Percentiles rank a stretch among this genome's conserved stretches.
Conservation (phyloP, 495 filamentous ascomycete genomes). For the Hypomontagnella submonticulosa region DNA sequence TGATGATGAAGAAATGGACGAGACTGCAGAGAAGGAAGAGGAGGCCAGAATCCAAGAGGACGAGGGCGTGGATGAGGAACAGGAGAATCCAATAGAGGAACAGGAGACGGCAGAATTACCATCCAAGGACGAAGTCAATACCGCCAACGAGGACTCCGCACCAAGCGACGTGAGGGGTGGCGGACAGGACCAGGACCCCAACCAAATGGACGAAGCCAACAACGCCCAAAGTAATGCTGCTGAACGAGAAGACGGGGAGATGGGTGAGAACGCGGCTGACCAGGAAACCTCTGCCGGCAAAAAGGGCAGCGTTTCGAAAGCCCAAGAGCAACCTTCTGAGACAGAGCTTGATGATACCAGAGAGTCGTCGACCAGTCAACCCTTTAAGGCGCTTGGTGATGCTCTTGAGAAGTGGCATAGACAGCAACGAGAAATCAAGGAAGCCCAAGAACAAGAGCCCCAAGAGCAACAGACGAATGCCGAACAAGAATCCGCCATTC, state of each 20-base stretch:
- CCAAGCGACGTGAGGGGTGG: slow-evolving; percentile 72
- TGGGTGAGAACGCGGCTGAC: slow-evolving; percentile 60
- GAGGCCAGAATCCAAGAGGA: slow-evolving; percentile 60
- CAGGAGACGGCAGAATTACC: slow-evolving; percentile 49
- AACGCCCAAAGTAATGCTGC: slow-evolving; percentile 56
- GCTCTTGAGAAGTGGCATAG: slow-evolving; percentile 93
- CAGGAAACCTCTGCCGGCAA: slow-evolving; percentile 61
- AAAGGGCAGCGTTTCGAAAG: slow-evolving; percentile 59
- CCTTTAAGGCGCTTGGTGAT: slow-evolving; percentile 94
- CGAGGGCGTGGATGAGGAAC: slow-evolving; percentile 51
- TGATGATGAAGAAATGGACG: slow-evolving; percentile 47
- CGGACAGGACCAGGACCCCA: slow-evolving; percentile 66
- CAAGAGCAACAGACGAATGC: slow-evolving; percentile 57
- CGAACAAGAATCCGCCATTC: slow-evolving; percentile 68
- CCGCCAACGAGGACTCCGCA: slow-evolving; percentile 71
- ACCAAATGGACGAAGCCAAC: slow-evolving; percentile 56
- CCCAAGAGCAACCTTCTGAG: slow-evolving; percentile 66
- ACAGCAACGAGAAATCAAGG: slow-evolving; percentile 79
- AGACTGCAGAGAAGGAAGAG: slow-evolving; percentile 49
- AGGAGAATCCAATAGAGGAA: slow-evolving; percentile 36
- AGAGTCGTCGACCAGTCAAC: slow-evolving; percentile 61
- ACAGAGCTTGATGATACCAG: slow-evolving; percentile 57
- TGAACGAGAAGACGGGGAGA: slow-evolving; percentile 59
- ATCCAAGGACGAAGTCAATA: slow-evolving; percentile 58
- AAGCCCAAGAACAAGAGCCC: slow-evolving; percentile 71